Evolutionary conservation across 129 eudicot genomes (phyloP).

Genomic region (Flaveria brownii): DNA sequence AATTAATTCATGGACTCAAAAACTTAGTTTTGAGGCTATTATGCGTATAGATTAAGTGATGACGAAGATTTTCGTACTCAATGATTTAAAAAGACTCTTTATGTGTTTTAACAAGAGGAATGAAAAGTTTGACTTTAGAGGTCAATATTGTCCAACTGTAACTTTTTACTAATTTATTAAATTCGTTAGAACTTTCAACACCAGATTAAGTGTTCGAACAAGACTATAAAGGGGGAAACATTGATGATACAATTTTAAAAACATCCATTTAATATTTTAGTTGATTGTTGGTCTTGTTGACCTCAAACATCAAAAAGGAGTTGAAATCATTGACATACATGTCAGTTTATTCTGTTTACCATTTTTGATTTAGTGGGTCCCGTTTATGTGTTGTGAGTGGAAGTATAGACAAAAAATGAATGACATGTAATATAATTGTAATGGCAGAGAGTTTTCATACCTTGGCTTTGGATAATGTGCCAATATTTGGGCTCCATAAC

Average conservation of each 20-base stretch:
- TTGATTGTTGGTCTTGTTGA: slow-evolving; percentile 4
- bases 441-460: slow-evolving; percentile 81
- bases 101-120: background rate
- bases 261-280: background rate
- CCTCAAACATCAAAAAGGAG: background rate
- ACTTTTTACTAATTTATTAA: background rate
- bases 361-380: background rate
- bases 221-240: background rate
- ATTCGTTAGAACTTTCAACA: background rate
- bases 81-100: background rate
- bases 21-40: background rate
- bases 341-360: background rate
- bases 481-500: slow-evolving; percentile 81
- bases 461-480: slow-evolving; percentile 82
- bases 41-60: background rate
- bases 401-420: background rate
- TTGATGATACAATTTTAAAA: background rate
- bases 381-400: background rate
- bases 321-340: background rate
- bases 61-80: background rate
- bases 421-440: background rate
- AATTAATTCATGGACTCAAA: background rate
- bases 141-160: slow-evolving; percentile 14
- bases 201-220: background rate
- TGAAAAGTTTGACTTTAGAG: background rate